Evolutionary conservation across 1,139 yeast species (phyloP).

Genomic region (Saccharomyces hybrid): DNA sequence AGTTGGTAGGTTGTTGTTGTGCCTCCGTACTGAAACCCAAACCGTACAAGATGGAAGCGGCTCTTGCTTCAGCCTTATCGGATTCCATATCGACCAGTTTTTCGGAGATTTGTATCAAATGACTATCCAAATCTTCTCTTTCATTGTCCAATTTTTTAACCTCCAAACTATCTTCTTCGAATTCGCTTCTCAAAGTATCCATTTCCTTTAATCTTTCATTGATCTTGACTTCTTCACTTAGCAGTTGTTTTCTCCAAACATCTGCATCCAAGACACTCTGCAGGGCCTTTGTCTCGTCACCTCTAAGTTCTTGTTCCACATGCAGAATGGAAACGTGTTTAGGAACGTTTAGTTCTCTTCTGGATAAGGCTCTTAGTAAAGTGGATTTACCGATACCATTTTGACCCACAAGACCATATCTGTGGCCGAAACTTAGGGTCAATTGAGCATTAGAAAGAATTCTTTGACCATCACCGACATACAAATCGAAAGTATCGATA

Average conservation of each 20-base stretch:
- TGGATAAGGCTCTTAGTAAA: slow-evolving; percentile 76
- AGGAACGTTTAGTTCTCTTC: slow-evolving; percentile 90
- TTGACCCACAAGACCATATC: slow-evolving; percentile 97
- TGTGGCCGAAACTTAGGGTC: slow-evolving; percentile 82
- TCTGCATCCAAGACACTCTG: slow-evolving; percentile 97
- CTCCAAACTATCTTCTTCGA: slow-evolving; percentile 76
- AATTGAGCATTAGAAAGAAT: slow-evolving; percentile 83
- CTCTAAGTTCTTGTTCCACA: slow-evolving; percentile 94
- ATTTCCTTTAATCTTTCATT: slow-evolving; percentile 70
- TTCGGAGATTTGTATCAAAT: slow-evolving; percentile 69
- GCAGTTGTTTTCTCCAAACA: slow-evolving; percentile 91
- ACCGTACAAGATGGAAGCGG: slow-evolving; percentile 87
- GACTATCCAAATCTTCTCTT: slow-evolving; percentile 74
- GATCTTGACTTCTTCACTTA: slow-evolving; percentile 68
- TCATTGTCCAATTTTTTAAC: slow-evolving; percentile 80
- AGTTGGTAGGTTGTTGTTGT: slow-evolving; percentile 73
- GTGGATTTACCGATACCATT: slow-evolving; percentile 99
- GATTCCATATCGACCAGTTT: slow-evolving; percentile 89
- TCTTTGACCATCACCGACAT: slow-evolving; percentile 93
- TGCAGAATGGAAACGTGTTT: slow-evolving; percentile 91
- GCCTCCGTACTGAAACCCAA: slow-evolving; percentile 88
- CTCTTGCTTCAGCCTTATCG: slow-evolving; percentile 95
- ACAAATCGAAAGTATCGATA: slow-evolving; percentile 83
- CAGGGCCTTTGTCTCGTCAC: slow-evolving; percentile 84
- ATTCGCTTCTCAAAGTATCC: slow-evolving; percentile 57